Conservation (phyloP, 2,329 filamentous ascomycete genomes). For the Orbilia ellipsospora region DNA sequence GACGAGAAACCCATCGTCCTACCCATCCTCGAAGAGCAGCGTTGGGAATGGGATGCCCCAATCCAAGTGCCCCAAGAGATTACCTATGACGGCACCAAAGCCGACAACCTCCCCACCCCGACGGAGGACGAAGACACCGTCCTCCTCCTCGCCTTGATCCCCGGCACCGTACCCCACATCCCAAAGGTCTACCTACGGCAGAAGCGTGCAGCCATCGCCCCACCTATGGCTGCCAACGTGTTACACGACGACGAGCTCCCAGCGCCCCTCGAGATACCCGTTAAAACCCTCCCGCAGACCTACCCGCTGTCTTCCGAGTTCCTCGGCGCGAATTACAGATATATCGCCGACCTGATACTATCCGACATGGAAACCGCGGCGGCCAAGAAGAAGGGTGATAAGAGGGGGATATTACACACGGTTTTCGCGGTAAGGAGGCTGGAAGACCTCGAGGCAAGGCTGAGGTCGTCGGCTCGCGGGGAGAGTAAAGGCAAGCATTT, state of each 20-base stretch:
- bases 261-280: conserved; percentile 46
- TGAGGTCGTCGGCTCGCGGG: conserved; percentile 2
- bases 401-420: conserved; percentile 52
- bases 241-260: conserved; percentile 29
- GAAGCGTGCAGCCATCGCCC: conserved; percentile 32
- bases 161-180: conserved; percentile 52
- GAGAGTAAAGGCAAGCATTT: conserved; percentile 34
- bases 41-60: conserved; percentile 53
- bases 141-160: conserved; percentile 49
- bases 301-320: conserved; percentile 54
- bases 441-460: conserved; percentile 34
- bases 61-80: conserved; percentile 51
- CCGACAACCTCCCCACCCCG: conserved; percentile 43
- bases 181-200: conserved; percentile 54
- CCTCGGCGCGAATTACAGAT: conserved; percentile 50
- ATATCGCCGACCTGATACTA: conserved; percentile 49
- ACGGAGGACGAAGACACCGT: conserved; percentile 51
- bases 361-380: conserved; percentile 45
- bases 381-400: conserved; percentile 37
- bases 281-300: conserved; percentile 50
- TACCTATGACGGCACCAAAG: conserved; percentile 47
- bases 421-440: conserved; percentile 46
- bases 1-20: conserved; percentile 53
- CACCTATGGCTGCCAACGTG: conserved; percentile 16
- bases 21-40: conserved; percentile 51